A percentile compares a stretch with the other conserved stretches of the same genome.
Conservation (phyloP, 1,139 yeast genomes). For the Komagataea norvegica region DNA sequence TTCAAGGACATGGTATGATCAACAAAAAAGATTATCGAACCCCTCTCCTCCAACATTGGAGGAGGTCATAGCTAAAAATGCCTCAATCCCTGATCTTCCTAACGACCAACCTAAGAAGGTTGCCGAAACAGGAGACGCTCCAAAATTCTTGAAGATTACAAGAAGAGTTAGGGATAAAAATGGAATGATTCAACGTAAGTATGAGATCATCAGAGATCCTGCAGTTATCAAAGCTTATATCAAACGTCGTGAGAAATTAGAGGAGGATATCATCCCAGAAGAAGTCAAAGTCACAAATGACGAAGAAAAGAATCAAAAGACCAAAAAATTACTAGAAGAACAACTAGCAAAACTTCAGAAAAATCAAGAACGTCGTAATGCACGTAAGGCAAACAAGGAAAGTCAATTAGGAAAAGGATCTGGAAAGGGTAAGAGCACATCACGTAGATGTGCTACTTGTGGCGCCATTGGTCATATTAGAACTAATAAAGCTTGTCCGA, state of each 20-base stretch:
- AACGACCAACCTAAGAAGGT: not conserved
- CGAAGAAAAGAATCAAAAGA: conserved; percentile 75
- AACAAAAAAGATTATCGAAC: conserved; percentile 60
- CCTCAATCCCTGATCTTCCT: conserved; percentile 26
- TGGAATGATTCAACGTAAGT: conserved; percentile 79
- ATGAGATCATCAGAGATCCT: conserved; percentile 78
- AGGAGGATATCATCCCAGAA: conserved; percentile 53
- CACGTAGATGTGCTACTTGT: conserved; percentile 88
- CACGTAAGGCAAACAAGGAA: conserved; percentile 45
- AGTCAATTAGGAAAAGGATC: conserved; percentile 55
- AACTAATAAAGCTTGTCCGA: conserved; percentile 85
- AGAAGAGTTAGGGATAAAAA: conserved; percentile 79
- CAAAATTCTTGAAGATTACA: conserved; percentile 63
- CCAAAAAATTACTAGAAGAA: conserved; percentile 75
- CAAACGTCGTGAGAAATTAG: conserved; percentile 69
- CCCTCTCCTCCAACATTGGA: conserved; percentile 32
- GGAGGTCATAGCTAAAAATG: conserved; percentile 32
- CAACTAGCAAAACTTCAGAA: conserved; percentile 81
- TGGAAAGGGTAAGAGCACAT: conserved; percentile 74
- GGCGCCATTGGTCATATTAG: conserved; percentile 94
- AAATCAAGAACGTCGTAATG: conserved; percentile 59
- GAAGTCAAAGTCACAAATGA: conserved; percentile 78
- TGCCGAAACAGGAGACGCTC: conserved; percentile 18
- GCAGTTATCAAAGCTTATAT: conserved; percentile 84
- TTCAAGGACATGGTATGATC: conserved; percentile 85